A percentile compares a stretch with the other conserved stretches of the same genome.
These are phyloP conservation scores for Podospora pseudopauciseta DNA, from an alignment of 495 filamentous ascomycete species.

Conservation along the genomic window DNA sequence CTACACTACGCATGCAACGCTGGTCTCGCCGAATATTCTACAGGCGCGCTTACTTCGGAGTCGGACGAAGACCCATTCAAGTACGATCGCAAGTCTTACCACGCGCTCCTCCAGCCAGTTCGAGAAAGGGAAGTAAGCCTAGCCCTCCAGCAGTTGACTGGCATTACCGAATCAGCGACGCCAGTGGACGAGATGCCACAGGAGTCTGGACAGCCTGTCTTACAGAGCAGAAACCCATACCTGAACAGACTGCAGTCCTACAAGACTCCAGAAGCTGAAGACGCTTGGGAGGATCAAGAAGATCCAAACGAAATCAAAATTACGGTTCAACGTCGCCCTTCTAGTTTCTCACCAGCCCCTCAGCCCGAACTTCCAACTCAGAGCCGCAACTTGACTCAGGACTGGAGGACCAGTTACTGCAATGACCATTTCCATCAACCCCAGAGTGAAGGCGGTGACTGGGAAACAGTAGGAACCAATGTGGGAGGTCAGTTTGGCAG, in stretches of 20 bases:
- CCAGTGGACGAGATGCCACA: neutral
- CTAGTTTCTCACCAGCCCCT: neutral
- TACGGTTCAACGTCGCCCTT: slow-evolving; percentile 6
- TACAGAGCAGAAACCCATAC: slow-evolving; percentile 19
- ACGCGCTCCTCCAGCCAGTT: slow-evolving; percentile 23
- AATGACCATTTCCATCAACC: slow-evolving; percentile 10
- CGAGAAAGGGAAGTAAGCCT: slow-evolving; percentile 31
- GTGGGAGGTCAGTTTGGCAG: slow-evolving; percentile 27
- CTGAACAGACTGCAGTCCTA: slow-evolving; percentile 18
- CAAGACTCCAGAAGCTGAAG: slow-evolving; percentile 2
- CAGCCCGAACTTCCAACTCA: neutral
- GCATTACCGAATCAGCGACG: neutral
- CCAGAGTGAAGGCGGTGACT: slow-evolving; percentile 26
- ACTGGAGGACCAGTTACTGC: neutral
- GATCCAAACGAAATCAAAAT: slow-evolving; percentile 17
- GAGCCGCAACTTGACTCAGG: neutral
- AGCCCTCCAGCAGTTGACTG: slow-evolving; percentile 22
- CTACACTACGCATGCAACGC: neutral
- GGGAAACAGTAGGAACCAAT: slow-evolving; percentile 30
- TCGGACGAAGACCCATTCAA: slow-evolving; percentile 35
- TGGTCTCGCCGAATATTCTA: slow-evolving; percentile 10
- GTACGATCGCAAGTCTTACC: slow-evolving; percentile 29
- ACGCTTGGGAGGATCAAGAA: slow-evolving; percentile 16
- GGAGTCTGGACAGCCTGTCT: neutral
- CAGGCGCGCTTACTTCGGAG: slow-evolving; percentile 18